These are phyloP conservation scores for Neonectria magnoliae DNA, from an alignment of 2,329 filamentous ascomycete genomes.

Conservation along the genomic window DNA sequence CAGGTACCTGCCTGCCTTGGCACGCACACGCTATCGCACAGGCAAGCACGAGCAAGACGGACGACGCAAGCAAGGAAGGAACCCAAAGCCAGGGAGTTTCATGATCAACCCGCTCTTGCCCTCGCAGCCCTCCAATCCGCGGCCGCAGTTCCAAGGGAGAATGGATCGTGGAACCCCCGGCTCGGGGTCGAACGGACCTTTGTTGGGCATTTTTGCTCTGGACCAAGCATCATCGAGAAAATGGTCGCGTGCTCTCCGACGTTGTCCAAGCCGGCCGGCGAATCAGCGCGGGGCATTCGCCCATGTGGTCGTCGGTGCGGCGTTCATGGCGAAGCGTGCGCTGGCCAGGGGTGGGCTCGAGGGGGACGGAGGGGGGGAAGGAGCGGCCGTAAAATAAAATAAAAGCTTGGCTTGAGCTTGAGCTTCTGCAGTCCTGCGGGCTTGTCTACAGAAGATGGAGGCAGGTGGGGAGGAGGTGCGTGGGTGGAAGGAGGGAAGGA, in stretches of 20 bases:
- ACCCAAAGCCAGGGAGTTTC: slow-evolving; percentile 36
- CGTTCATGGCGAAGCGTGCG: slow-evolving; percentile 24
- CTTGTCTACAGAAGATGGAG: background rate
- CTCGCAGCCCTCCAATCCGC: slow-evolving; percentile 36
- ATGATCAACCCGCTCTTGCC: slow-evolving; percentile 37
- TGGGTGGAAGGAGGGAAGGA: too few relatives aligned
- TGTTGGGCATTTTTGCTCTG: slow-evolving; percentile 36
- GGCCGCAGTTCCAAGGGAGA: slow-evolving; percentile 11
- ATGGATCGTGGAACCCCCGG: slow-evolving; percentile 20
- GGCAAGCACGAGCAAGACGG: slow-evolving; percentile 18
- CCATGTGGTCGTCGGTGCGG: slow-evolving; percentile 49
- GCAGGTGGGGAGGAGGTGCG: background rate
- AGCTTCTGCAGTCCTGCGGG: background rate
- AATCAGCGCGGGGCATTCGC: slow-evolving; percentile 47
- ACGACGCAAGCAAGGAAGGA: slow-evolving; percentile 18
- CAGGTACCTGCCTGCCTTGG: too few relatives aligned
- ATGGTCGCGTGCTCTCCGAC: slow-evolving; percentile 55
- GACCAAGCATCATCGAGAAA: slow-evolving; percentile 57
- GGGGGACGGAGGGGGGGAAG: slow-evolving; percentile 9
- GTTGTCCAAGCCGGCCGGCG: slow-evolving; percentile 45
- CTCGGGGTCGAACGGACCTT: background rate
- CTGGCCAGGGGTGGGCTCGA: slow-evolving; percentile 33
- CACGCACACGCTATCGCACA: slow-evolving; percentile 17
- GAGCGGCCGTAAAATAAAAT: slow-evolving; percentile 16
- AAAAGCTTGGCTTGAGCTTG: slow-evolving; percentile 35